These are phyloP conservation scores for Kwoniella pini DNA, from an alignment of 768 basidiomycete species.

Conservation along the genomic window DNA sequence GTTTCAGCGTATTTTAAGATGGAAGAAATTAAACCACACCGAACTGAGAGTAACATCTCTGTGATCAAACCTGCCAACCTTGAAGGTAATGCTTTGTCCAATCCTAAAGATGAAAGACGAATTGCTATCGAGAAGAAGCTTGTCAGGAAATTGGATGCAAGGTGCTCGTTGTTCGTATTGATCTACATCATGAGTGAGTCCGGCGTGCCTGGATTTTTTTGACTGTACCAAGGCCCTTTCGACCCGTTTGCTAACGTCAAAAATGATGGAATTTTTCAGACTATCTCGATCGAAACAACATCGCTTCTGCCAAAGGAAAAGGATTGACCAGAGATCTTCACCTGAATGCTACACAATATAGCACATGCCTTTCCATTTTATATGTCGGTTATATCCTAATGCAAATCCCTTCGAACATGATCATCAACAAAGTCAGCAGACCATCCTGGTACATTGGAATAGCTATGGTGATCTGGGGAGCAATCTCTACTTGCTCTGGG, in stretches of 20 bases:
- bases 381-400: constrained; percentile 42
- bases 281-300: constrained; percentile 52
- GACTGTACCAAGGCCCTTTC: too few species aligned
- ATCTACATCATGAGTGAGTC: constrained; percentile 50
- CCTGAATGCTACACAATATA: constrained; percentile 44
- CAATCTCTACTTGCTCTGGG: constrained; percentile 56
- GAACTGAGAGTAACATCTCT: constrained; percentile 5
- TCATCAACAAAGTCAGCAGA: constrained; percentile 46
- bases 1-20: background rate
- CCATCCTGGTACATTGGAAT: constrained; percentile 53
- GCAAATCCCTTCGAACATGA: constrained; percentile 51
- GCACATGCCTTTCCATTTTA: constrained; percentile 48
- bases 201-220: too few species aligned
- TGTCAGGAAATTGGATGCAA: constrained; percentile 49
- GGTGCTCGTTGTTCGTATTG: constrained; percentile 42
- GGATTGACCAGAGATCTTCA: constrained; percentile 48
- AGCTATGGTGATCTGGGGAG: constrained; percentile 46
- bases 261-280: constrained; percentile 10
- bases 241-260: background rate
- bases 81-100: background rate
- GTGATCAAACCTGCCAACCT: constrained; percentile 2
- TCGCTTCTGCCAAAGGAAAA: constrained; percentile 42
- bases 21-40: constrained; percentile 5
- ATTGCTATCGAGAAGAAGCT: constrained; percentile 18
- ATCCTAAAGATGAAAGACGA: constrained; percentile 11